A percentile compares a stretch with the other conserved stretches of the same genome.
Evolutionary conservation across 352 stramenopile genomes (phyloP).

Genomic region (Pythium sp.): DNA sequence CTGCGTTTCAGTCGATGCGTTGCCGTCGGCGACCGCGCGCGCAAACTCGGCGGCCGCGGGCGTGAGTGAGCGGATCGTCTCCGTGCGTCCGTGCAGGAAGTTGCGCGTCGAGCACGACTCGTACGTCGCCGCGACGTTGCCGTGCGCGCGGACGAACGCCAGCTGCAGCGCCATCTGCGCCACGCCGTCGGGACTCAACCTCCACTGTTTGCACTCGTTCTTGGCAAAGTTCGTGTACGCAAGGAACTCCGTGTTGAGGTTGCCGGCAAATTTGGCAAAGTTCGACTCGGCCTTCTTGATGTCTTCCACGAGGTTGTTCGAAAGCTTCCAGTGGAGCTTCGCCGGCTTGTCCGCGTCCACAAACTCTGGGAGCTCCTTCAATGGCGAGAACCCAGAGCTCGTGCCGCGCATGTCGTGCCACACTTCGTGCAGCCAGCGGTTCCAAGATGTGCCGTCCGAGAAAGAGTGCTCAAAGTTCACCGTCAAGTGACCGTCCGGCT

Average conservation of each 20-base stretch:
- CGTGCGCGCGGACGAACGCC: slow-evolving; percentile 81
- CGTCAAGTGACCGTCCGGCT: slow-evolving; percentile 80
- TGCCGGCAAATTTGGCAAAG: slow-evolving; percentile 61
- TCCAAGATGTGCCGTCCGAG: slow-evolving; percentile 91
- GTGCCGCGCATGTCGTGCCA: slow-evolving; percentile 87
- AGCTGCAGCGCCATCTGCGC: slow-evolving; percentile 92
- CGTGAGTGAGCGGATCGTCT: slow-evolving; percentile 89
- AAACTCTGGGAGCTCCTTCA: slow-evolving; percentile 66
- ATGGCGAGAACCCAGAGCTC: slow-evolving; percentile 66
- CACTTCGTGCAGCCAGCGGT: slow-evolving; percentile 90
- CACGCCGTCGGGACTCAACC: slow-evolving; percentile 88
- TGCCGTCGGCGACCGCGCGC: slow-evolving; percentile 44
- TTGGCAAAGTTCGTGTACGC: slow-evolving; percentile 89
- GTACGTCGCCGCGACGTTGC: slow-evolving; percentile 81
- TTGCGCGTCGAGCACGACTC: slow-evolving; percentile 90
- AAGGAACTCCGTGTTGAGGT: slow-evolving; percentile 76
- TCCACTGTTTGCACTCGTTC: slow-evolving; percentile 89
- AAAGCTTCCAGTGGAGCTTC: slow-evolving; percentile 72
- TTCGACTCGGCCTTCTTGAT: slow-evolving; percentile 70
- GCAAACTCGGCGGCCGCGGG: slow-evolving; percentile 72
- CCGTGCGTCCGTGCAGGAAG: slow-evolving; percentile 91
- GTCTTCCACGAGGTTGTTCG: slow-evolving; percentile 70
- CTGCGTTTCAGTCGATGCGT: slow-evolving; percentile 39
- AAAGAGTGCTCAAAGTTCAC: slow-evolving; percentile 96
- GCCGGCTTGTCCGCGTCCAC: slow-evolving; percentile 36